Evolutionary conservation across 352 stramenopile species (phyloP).

Genomic region (Phytophthora citricola): DNA sequence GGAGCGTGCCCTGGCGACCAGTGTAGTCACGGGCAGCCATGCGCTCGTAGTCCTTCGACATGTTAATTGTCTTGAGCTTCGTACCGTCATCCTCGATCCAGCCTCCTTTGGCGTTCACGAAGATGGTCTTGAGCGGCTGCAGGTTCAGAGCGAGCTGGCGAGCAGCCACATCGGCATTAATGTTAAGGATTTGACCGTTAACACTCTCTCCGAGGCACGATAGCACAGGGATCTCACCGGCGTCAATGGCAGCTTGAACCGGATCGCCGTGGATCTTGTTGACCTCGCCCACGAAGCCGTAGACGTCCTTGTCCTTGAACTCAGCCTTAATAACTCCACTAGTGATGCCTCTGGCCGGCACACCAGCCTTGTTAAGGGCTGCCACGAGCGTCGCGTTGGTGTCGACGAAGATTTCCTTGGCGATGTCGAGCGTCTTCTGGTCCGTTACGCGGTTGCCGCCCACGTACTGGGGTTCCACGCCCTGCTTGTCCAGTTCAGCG

Average conservation of each 20-base stretch:
- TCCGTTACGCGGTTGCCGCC: conserved; percentile 89
- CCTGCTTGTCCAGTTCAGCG: conserved; percentile 77
- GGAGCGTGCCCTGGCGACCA: conserved; percentile 88
- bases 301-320: conserved; percentile 84
- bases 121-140: conserved; percentile 90
- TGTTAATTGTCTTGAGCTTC: conserved; percentile 86
- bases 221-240: conserved; percentile 84
- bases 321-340: conserved; percentile 86
- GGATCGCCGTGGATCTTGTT: conserved; percentile 74
- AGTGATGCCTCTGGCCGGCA: conserved; percentile 80
- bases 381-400: conserved; percentile 87
- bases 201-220: conserved; percentile 83
- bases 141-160: conserved; percentile 81
- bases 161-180: conserved; percentile 89
- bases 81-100: conserved; percentile 89
- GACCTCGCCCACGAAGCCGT: conserved; percentile 88
- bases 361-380: conserved; percentile 70
- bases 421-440: conserved; percentile 86
- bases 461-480: conserved; percentile 89
- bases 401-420: conserved; percentile 85
- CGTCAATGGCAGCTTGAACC: conserved; percentile 72
- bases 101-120: conserved; percentile 90
- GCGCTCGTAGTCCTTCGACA: conserved; percentile 77
- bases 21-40: conserved; percentile 89
- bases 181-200: conserved; percentile 86